Base-by-base conservation (phyloP, 2,329 filamentous ascomycete species). In the Emergomyces orientalis region DNA sequence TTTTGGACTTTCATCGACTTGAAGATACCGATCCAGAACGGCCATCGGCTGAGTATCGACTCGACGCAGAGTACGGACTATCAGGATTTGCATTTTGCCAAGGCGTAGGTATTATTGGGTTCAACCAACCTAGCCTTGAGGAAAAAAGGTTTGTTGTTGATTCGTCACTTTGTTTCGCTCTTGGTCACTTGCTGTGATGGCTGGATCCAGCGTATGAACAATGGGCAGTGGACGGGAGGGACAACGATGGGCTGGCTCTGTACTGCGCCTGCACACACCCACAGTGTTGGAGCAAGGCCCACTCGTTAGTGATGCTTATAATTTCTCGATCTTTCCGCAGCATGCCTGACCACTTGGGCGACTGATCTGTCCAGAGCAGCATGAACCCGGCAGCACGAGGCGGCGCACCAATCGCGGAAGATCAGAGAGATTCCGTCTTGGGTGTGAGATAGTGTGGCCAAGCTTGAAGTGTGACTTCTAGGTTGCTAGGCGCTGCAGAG, bases 361-460 rank as follows among this genome's bases (percentile, higher is more conserved):
- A 43, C 55, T 59, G 17, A 51, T 49, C 55, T 30, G 17, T 52
- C 25, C 19, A 55, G 7, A 45, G 6, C 25, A 56, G 60, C 30
- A 19, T 27, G 32, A 39, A 57, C 37, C 60, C 61, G 61, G 63
- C 14, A 57, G 61, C 63, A 65, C 63, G 55, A 65, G 63, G 62
- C 51, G 59, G 58, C 47, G 62, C 55, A 58, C 64, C 65, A 67
- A 67, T 67, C 65, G 64, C 65, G 65, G 65, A 64, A 63, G 60
- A 62, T 61, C 64, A 62, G 43, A 55, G 61, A 58, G 45, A 63
- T 67, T 65, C 65, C 64, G 65, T 54, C 60, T 30, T 59, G 64
- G 54, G 34, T 39, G 59, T 30, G 37, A 37, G 39, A 30, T n/a
- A 27, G 27, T 32, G 43, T 41, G 32, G 62, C 56, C 56, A 59